Evolutionary conservation across 192 early-diverging fungal genomes (phyloP), one percentile per base, ranked within the genome.

Genomic region (Backusella tarrabulga): DNA sequence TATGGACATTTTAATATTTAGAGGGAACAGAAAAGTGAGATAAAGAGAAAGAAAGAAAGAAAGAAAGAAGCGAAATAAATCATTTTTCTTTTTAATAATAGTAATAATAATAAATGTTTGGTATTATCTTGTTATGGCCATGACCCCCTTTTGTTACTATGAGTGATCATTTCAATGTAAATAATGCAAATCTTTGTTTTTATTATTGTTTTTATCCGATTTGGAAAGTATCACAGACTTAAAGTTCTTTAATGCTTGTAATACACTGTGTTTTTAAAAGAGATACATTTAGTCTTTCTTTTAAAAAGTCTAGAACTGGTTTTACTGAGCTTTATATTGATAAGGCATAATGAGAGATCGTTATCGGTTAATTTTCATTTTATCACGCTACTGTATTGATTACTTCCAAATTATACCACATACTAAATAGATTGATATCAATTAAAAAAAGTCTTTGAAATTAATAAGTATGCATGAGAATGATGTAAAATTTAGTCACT

Each of bases 141-240:
- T 60, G 26, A 23, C 23, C 54, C 54, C 23, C 54, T 60, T 60
- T 60, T 60, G 6, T 26, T 60, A 23, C 54, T 60, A 23, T 26
- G 23, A 26, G 21, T 60, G 23, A 63, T 63, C 56, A 63, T 26
- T 63, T 29, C 29, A 63, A 63, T 63, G 56, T 29, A 63, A 63
- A 63, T 63, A 63, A 63, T 63, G 56, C 56, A 63, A 63, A 63
- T 63, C 56, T 63, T 63, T 63, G 56, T 63, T 63, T 63, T 63
- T 63, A 63, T 63, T 63, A 63, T 63, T 63, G 56, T 63, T 63
- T 63, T 63, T 63, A 63, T 63, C 56, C 56, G 12, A 63, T 63
- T 63, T 63, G 26, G 56, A 63, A 63, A 63, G 56, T 63, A 26
- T 29, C 56, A 63, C 56, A 63, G 56, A 63, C 21, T 63, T 63